Percentiles rank a stretch among this genome's conserved stretches.
These are phyloP conservation scores for Peronospora farinosa DNA, from an alignment of 352 stramenopile genomes.

Conservation along the genomic window DNA sequence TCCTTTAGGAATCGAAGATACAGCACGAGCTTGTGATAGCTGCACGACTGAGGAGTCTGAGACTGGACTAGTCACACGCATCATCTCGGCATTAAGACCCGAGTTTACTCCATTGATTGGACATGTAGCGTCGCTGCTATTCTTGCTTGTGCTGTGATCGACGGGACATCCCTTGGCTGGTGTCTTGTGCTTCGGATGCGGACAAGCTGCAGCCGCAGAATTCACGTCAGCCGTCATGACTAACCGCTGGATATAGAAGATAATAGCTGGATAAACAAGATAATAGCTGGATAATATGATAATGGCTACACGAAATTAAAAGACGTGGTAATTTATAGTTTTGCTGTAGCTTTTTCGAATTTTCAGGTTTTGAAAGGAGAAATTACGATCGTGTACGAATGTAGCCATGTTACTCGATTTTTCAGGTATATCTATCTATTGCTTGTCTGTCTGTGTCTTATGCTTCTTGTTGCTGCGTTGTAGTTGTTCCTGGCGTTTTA, in stretches of 20 bases:
- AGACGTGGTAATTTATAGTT: not conserved
- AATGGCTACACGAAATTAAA: constrained; percentile 3
- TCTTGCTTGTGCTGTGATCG: constrained; percentile 12
- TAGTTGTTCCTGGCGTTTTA: constrained; percentile 58
- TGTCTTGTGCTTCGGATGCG: constrained; percentile 24
- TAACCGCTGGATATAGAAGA: not conserved
- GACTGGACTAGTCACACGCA: constrained; percentile 40
- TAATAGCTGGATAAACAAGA: not conserved
- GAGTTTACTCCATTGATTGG: constrained; percentile 15
- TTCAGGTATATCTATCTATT: constrained; percentile 1
- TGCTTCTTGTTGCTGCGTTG: constrained; percentile 26
- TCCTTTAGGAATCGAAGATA: constrained; percentile 93
- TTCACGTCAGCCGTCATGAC: constrained; percentile 73
- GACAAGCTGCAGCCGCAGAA: constrained; percentile 45
- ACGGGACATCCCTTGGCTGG: constrained; percentile 12
- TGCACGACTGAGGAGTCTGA: constrained; percentile 22
- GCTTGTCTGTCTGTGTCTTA: constrained; percentile 5
- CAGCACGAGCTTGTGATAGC: constrained; percentile 82
- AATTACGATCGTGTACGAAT: not conserved
- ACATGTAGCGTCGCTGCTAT: constrained; percentile 1
- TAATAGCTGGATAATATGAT: too few species aligned
- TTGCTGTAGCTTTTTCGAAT: not conserved
- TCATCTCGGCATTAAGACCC: constrained; percentile 59
- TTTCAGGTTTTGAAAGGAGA: too few species aligned
- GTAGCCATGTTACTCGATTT: not conserved